A percentile compares a stretch with the other conserved stretches of the same genome.
phyloP scores from a whole-genome alignment of 106 monocot species.

The Allium fistulosum region DNA sequence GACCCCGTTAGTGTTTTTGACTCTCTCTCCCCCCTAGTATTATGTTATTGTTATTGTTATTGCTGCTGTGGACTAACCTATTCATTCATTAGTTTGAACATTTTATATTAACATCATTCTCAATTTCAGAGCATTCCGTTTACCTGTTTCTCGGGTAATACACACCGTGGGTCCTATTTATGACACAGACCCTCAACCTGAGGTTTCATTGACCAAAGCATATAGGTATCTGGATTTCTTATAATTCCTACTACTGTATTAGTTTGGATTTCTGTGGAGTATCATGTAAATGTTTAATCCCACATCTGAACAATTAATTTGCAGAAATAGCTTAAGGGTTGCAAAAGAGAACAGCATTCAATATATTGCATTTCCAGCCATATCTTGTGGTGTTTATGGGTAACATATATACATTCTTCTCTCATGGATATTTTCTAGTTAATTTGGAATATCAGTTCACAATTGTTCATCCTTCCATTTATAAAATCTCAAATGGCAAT shows the following conservation, averaged over 20 bases:
- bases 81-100: not conserved
- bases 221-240: conserved; percentile 38
- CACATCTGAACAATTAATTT: conserved; percentile 6
- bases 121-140: conserved; percentile 62
- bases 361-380: conserved; percentile 95
- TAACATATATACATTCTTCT: conserved; percentile 3
- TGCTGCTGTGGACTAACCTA: not conserved
- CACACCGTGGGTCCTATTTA: conserved; percentile 93
- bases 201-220: conserved; percentile 59
- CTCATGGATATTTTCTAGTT: not conserved
- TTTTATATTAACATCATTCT: not conserved
- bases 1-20: conserved; percentile 50
- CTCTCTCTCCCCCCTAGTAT: not conserved
- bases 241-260: not conserved
- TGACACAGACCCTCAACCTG: conserved; percentile 51
- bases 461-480: not conserved
- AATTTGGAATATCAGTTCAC: not conserved
- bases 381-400: conserved; percentile 93
- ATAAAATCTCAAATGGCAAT: not conserved
- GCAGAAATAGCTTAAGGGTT: conserved; percentile 74
- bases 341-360: conserved; percentile 84
- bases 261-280: not conserved
- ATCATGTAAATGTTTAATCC: not conserved
- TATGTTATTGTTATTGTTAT: conserved; percentile 5
- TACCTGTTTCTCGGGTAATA: conserved; percentile 78